Base-by-base conservation (phyloP, 2,329 filamentous ascomycete species). In the Hymenoscyphus scutula region DNA sequence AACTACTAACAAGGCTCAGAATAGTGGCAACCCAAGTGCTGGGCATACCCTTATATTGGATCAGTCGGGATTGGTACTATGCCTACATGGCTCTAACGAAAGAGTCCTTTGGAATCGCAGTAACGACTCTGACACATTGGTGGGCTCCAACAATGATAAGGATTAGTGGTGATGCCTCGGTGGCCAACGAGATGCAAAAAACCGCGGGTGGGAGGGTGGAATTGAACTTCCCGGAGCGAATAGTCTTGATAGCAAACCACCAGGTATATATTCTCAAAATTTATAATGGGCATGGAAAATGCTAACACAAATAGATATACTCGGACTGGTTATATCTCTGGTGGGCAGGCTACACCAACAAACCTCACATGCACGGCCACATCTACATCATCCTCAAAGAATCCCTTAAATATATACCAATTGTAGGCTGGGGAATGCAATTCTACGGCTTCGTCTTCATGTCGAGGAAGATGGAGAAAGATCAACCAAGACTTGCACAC, bases 241-340 rank as follows among this genome's bases (percentile, higher is more conserved):
- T 96, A 72, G 83, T 96, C 29, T 79, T 96, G 77, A 90, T 96
- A 74, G 91, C 92, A 29, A 96, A 96, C 73, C 92, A 96, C 73
- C 91, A 95, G 78, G 84, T 87, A 75, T 59, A 71, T 38, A 3
- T 34, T 11, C 10, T 10, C 23, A 32, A 19, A 4, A 10, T 5
- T 15, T 17, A 6, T 15, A 13, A 30, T 5, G 27, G 27, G 27
- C 25, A 57, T 10, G 53, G 23, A 30, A 37, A 4, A 25, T 62
- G 56, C 72, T 74, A 64, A 72, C 68, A 37, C 53, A 15, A 29
- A 27, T 68, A 84, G 84, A 87, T 96, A 59, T 96, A 96, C 74
- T 94, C 91, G 8, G 91, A 96, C 77, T 96, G 91, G 92, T 77
- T 96, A 8, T 96, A 96, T 74, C 83, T 96, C 7, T 96, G 92